Base-by-base conservation (phyloP, 331 rosid species). In the Dryas integrifolia region DNA sequence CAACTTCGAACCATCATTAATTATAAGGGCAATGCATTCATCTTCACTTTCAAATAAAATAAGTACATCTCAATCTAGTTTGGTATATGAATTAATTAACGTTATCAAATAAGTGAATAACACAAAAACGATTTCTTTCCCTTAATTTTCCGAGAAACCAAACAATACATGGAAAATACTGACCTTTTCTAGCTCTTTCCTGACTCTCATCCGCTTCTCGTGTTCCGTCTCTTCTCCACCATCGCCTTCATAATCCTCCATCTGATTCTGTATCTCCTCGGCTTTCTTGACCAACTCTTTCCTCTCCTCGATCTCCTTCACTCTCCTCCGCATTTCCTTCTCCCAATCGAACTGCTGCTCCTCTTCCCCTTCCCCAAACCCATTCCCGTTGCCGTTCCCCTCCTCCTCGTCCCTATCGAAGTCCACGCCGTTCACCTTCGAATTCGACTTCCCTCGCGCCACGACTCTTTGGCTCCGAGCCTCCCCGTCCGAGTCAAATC, bases 111-210 rank as follows among this genome's bases (percentile, higher is more conserved):
- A n/a, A n/a, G n/a, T n/a, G n/a, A n/a, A n/a, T 3, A 8, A 18
- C 10, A 16, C 4, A 53, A n/a, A 16, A 53, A n/a, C 15, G 49
- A 15, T 40, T 8, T n/a, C 7, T n/a, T 16, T 53, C 6, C 21
- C 40, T 49, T 55, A 5, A n/a, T 12, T 26, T 45, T 62, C 35
- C 38, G 13, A 21, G 12, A 1, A 6, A 51, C 8, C 6, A 52
- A 75, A 7, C 52, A 3, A 1, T 58, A 50, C 4, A 47, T 2
- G 0, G 39, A 21, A 76, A 58, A 49, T 44, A 45, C 76, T 13
- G 18, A 94, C 98, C 97, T 95, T 95, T 79, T 91, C 89, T 6
- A 95, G 98, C 82, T 91, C 98, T 83, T 82, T 91, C 58, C 86
- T 85, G n/a, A 95, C 98, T 84, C 97, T 83, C 93, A 81, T 88